Evolutionary conservation across 2,329 filamentous ascomycete species (phyloP), one percentile per base, ranked within the genome.

Genomic region (Curvularia sp.): DNA sequence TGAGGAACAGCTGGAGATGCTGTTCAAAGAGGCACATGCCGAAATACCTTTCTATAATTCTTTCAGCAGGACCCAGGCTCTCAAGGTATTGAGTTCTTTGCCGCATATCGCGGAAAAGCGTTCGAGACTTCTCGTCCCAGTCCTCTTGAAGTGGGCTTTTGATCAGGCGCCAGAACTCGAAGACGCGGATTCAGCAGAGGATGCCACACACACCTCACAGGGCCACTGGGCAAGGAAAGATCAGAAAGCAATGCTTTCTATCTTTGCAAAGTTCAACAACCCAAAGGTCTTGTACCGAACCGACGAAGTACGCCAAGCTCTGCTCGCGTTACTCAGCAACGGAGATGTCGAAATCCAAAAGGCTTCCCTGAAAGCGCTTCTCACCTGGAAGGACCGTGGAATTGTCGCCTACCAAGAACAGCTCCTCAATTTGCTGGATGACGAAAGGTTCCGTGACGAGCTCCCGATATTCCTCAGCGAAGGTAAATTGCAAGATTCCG

Each of bases 291-390:
- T 99, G 4, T 98, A 88, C 76, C 90, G 88, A 69, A 86, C 90
- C 31, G 82, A 87, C 9, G 88, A 92, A 55, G 93, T 97, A 0
- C 91, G 93, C 68, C 79, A 85, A 7, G 88, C 91, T 15, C 81
- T 98, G 24, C 80, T 97, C 18, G 83, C 85, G 31, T 83, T 97
- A 22, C 82, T 97, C 64, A 86, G 88, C 43, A 97, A 97, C 72
- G 95, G 95, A 68, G 95, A 99, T 72, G 84, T 88, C 3, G 94
- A 97, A 65, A 86, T 97, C 15, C 95, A 99, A 75, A 94, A 90
- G 65, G 86, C 89, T 46, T 88, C 93, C 0, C 83, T 99, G 35
- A 93, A 93, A 75, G 91, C 90, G 8, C 86, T 99, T 7, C 83
- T 97, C 52, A 87, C 92, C 0, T 99, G 95, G 94, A 98, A 97